Conservation (phyloP, 2,329 filamentous ascomycete genomes). For the Pseudogymnoascus sp. region DNA sequence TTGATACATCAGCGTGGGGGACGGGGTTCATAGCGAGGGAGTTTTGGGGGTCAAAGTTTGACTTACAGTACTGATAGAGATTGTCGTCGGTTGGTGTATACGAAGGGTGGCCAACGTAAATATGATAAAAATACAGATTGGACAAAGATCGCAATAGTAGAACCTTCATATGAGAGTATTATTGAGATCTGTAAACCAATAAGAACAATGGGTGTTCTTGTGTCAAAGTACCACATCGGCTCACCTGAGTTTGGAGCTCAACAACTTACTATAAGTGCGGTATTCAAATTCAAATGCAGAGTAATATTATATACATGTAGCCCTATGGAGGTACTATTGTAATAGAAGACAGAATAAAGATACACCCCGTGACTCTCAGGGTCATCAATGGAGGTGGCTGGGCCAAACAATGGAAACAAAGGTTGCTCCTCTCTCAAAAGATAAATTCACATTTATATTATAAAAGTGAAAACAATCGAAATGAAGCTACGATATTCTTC, state of each 20-base stretch:
- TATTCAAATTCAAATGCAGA: too few species aligned
- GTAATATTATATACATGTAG: too few species aligned
- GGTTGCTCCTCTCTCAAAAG: background rate
- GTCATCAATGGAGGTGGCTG: background rate
- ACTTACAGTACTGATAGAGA: background rate
- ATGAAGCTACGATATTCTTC: background rate
- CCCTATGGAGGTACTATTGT: background rate
- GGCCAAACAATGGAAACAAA: background rate
- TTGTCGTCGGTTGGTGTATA: background rate
- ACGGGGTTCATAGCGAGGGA: background rate
- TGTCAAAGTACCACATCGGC: background rate
- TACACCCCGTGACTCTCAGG: background rate
- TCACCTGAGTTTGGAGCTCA: background rate
- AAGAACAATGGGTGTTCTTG: background rate
- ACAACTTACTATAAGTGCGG: background rate
- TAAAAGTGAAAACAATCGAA: background rate
- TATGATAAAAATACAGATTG: background rate
- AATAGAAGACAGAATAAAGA: background rate
- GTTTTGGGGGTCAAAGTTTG: background rate
- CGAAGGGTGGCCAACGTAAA: background rate
- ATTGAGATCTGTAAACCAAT: background rate
- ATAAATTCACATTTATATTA: background rate
- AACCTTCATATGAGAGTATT: background rate
- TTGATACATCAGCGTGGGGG: background rate
- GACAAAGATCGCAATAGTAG: background rate